Base-by-base conservation (phyloP, 176 grass and related monocot species). In the Carex myosuroides region DNA sequence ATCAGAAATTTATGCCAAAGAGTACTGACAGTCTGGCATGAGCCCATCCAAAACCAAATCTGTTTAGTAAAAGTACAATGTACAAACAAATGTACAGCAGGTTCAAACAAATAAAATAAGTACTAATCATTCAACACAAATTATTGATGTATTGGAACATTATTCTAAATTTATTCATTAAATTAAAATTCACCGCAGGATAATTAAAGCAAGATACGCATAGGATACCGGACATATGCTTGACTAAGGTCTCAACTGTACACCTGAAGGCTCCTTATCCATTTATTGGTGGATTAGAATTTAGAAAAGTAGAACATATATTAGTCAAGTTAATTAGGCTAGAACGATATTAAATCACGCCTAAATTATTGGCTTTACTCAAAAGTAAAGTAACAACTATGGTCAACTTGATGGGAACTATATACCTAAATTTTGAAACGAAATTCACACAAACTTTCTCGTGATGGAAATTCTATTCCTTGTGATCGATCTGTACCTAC, bases 391-490 rank as follows among this genome's bases (percentile, higher is more conserved):
- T 6, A 62, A 13, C 14, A 61, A 60, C 14, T 13, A 22, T 63
- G 20, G 79, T 60, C 79, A 81, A 81, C 29, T 41, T 62, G 79
- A 81, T 61, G 79, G 30, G 30, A n/a, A 21, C 72, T 42, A 63
- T 63, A 2, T 81, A 81, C 57, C 79, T 81, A 81, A 81, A 61
- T 41, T 44, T 81, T 59, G 14, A 42, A 80, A 81, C 57, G 22
- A 81, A 81, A 63, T 60, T 44, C 24, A 41, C 16, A 0, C 1
- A 69, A 48, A 50, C 11, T 73, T 50, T 52, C 39, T 46, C 70
- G 20, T 26, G 42, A 42, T 52, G 24, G 41, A 73, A 73, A 50
- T 48, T 73, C 3, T 33, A 52, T 73, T 52, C 70, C 70, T 73
- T 50, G 42, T 50, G 70, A 13, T n/a, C n/a, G 66, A 64, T 64